Evolutionary conservation across 495 filamentous ascomycete species (phyloP).

Genomic region (Cladorrhinum samala): DNA sequence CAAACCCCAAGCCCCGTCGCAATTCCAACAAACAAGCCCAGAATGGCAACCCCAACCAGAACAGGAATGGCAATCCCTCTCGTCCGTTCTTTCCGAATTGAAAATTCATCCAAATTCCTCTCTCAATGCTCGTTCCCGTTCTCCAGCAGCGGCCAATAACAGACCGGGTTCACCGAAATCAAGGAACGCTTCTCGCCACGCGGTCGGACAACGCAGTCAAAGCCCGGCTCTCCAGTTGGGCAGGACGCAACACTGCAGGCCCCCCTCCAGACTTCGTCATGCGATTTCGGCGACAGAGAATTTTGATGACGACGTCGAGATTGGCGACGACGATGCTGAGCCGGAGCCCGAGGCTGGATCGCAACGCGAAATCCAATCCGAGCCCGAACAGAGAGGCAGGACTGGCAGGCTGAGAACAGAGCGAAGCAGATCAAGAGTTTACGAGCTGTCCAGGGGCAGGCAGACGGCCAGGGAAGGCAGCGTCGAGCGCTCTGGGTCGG

Average conservation of each 20-base stretch:
- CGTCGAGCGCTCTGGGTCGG: background rate
- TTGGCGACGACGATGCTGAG: background rate
- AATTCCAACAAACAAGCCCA: too few relatives aligned
- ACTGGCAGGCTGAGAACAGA: too few relatives aligned
- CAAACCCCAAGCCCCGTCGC: too few relatives aligned
- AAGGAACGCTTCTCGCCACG: constrained; percentile 15
- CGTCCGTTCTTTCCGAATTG: constrained; percentile 8
- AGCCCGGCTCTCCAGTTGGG: background rate
- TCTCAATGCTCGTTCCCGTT: background rate
- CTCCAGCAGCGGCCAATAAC: constrained; percentile 10
- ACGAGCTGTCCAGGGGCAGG: background rate
- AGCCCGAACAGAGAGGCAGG: background rate
- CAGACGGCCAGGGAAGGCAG: background rate
- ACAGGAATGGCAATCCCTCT: constrained; percentile 12
- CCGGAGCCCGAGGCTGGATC: too few relatives aligned
- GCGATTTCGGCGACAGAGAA: constrained; percentile 1
- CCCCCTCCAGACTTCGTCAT: constrained; percentile 12
- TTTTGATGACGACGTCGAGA: background rate
- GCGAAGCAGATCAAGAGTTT: background rate
- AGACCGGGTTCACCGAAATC: constrained; percentile 23
- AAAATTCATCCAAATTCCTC: constrained; percentile 13
- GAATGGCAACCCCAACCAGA: too few relatives aligned
- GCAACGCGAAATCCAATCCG: background rate
- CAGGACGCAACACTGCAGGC: background rate
- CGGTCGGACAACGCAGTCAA: background rate